Evolutionary conservation across 805 yeast species (phyloP).

Genomic region (Wickerhamomyces tratensis): DNA sequence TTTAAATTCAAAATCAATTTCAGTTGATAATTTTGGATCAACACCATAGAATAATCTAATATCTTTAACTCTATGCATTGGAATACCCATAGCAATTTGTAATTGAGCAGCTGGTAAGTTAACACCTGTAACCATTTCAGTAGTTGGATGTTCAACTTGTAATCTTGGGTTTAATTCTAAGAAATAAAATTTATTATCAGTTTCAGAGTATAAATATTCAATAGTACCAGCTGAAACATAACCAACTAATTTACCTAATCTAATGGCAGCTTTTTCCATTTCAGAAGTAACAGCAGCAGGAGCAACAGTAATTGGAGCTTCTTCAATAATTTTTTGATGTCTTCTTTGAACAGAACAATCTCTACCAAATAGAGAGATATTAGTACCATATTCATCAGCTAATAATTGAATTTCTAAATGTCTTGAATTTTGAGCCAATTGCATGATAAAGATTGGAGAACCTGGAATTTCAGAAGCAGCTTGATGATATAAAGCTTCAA

Average conservation of each 20-base stretch:
- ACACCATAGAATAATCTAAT: slow-evolving; percentile 91
- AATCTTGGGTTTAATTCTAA: slow-evolving; percentile 96
- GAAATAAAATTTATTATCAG: slow-evolving; percentile 92
- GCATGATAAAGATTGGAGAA: slow-evolving; percentile 96
- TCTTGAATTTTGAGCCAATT: slow-evolving; percentile 94
- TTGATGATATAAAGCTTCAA: slow-evolving; percentile 70
- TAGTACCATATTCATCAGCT: slow-evolving; percentile 98
- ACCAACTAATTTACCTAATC: slow-evolving; percentile 94
- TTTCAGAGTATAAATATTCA: slow-evolving; percentile 89
- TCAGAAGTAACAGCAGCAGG: slow-evolving; percentile 71
- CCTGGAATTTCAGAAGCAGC: slow-evolving; percentile 98
- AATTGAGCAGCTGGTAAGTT: slow-evolving; percentile 97
- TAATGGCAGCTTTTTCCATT: slow-evolving; percentile 97
- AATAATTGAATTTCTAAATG: slow-evolving; percentile 96
- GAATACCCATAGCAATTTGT: slow-evolving; percentile 99
- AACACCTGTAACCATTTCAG: slow-evolving; percentile 99
- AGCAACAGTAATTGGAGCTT: slow-evolving; percentile 97
- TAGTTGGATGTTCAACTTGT: slow-evolving; percentile 99
- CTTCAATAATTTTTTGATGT: slow-evolving; percentile 98
- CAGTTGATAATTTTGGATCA: slow-evolving; percentile 87
- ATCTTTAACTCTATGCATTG: slow-evolving; percentile 89
- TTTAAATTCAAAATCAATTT: slow-evolving; percentile 83
- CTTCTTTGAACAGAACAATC: slow-evolving; percentile 99
- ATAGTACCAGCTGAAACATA: slow-evolving; percentile 99
- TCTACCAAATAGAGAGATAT: slow-evolving; percentile 94